Percentiles rank a stretch among this genome's conserved stretches.
These are phyloP conservation scores for Senna tora DNA, from an alignment of 306 rosid genomes.

Conservation along the genomic window DNA sequence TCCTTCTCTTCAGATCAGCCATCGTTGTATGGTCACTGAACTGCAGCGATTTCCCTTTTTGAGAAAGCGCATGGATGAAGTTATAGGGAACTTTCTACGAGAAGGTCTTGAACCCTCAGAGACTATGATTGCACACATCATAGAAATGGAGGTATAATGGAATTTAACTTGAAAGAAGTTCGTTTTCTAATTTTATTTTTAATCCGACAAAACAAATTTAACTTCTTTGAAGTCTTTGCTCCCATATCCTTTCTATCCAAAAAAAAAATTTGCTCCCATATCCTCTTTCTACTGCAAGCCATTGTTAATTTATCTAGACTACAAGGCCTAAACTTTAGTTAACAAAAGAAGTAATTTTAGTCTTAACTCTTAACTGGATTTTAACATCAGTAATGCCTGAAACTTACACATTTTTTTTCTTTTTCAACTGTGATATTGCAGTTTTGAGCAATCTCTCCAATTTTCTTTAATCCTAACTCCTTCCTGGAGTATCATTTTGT, in stretches of 20 bases:
- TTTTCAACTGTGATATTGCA: slow-evolving; percentile 1
- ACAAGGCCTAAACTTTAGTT: slow-evolving; percentile 20
- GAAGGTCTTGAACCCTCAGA: slow-evolving; percentile 95
- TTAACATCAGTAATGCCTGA: slow-evolving; percentile 11
- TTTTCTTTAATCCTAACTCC: slow-evolving; percentile 4
- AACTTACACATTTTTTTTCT: slow-evolving; percentile 1
- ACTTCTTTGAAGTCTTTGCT: slow-evolving; percentile 6
- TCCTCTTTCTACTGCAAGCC: slow-evolving; percentile 6
- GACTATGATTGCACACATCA: slow-evolving; percentile 89
- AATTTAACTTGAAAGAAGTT: not conserved
- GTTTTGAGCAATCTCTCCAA: slow-evolving; percentile 12
- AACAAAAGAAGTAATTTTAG: not conserved
- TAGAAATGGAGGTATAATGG: slow-evolving; percentile 89
- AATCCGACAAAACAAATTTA: too few species aligned
- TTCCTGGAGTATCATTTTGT: slow-evolving; percentile 22
- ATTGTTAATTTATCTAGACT: slow-evolving; percentile 4
- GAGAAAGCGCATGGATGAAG: slow-evolving; percentile 97
- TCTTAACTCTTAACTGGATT: not conserved
- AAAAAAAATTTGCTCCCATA: too few species aligned
- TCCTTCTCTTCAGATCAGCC: slow-evolving; percentile 77
- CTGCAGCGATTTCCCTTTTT: slow-evolving; percentile 90
- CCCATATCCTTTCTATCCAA: too few species aligned
- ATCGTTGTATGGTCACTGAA: slow-evolving; percentile 82
- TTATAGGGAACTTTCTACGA: slow-evolving; percentile 80
- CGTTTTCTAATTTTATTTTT: too few species aligned